Evolutionary conservation across 1,284 basidiomycete genomes (phyloP), one percentile per base, ranked within the genome.

Genomic region (Malassezia pachydermatis): DNA sequence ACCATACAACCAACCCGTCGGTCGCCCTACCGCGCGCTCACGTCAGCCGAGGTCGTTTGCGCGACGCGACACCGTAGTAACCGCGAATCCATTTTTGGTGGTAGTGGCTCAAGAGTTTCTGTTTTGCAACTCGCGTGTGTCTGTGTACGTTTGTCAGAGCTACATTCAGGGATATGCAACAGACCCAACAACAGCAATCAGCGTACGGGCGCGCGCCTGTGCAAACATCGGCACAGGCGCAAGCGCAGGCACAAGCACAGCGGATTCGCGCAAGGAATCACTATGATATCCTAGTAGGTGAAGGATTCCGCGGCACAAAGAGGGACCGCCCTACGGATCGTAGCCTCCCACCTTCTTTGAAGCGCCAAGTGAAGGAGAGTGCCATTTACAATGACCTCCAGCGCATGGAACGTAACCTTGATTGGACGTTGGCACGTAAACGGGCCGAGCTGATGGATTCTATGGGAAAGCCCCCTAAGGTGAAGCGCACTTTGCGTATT

Each of bases 371-470:
- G 23, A 66, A 64, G 16, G 67, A 70, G 45, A 67, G 86, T 19
- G 78, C 78, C 45, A 85, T 92, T 78, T 96, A 95, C 73, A 79
- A 81, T 50, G 81, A 86, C 63, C 76, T 96, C 25, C 75, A 90
- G 38, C 82, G 85, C 53, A 84, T 88, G 78, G 90, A 95, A 73
- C 79, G 84, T 55, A 86, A 84, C 70, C 77, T 96, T 9, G 90
- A 96, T 73, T 96, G 92, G 92, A 92, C 87, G 5, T 82, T 94
- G 74, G 81, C 82, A 60, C 77, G 92, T 58, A 94, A 94, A 73
- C 81, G 80, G 58, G 84, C 85, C 10, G 92, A 96, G 68, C 81
- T 71, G 8, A 60, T 60, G 32, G 67, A 71, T 25, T 58, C 58
- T 4, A 49, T 67, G 45, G 60, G 60, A 38, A 56, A 74, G 51